Evolutionary conservation across 1,284 basidiomycete species (phyloP).

Genomic region (Neolentinus lepideus): DNA sequence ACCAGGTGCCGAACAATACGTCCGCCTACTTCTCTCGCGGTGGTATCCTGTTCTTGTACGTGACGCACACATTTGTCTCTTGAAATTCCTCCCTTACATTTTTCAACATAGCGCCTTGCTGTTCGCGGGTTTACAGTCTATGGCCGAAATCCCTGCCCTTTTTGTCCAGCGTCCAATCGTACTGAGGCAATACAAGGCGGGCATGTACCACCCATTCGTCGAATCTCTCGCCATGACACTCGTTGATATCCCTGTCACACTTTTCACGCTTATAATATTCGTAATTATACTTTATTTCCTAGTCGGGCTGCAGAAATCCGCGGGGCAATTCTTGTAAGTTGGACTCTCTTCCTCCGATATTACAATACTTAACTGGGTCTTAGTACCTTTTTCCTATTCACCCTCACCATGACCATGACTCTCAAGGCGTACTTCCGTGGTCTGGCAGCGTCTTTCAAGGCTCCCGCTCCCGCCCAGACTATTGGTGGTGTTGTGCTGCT

Average conservation of each 20-base stretch:
- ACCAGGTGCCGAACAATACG: slow-evolving; percentile 53
- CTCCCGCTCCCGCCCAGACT: slow-evolving; percentile 35
- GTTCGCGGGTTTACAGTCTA: slow-evolving; percentile 45
- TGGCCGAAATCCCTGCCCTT: slow-evolving; percentile 70
- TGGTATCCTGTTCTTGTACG: slow-evolving; percentile 68
- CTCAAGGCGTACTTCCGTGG: slow-evolving; percentile 52
- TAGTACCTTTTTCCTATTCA: slow-evolving; percentile 47
- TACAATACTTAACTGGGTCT: slow-evolving; percentile 3
- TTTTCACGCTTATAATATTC: slow-evolving; percentile 43
- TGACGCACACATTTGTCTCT: slow-evolving; percentile 1
- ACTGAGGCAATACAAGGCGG: slow-evolving; percentile 47
- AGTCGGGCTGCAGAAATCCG: slow-evolving; percentile 45
- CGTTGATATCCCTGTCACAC: slow-evolving; percentile 63
- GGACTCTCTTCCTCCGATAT: neutral
- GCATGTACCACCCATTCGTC: slow-evolving; percentile 61
- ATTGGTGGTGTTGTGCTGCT: slow-evolving; percentile 45
- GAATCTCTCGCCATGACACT: slow-evolving; percentile 64
- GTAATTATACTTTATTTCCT: slow-evolving; percentile 60
- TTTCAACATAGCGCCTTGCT: slow-evolving; percentile 36
- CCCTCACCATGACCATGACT: slow-evolving; percentile 35
- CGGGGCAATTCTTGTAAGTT: slow-evolving; percentile 55
- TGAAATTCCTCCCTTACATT: neutral
- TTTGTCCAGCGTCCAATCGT: slow-evolving; percentile 72
- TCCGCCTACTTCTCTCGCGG: slow-evolving; percentile 74
- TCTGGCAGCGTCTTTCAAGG: slow-evolving; percentile 38